Evolutionary conservation across 306 rosid species (phyloP).

Genomic region (Acacia crassicarpa): DNA sequence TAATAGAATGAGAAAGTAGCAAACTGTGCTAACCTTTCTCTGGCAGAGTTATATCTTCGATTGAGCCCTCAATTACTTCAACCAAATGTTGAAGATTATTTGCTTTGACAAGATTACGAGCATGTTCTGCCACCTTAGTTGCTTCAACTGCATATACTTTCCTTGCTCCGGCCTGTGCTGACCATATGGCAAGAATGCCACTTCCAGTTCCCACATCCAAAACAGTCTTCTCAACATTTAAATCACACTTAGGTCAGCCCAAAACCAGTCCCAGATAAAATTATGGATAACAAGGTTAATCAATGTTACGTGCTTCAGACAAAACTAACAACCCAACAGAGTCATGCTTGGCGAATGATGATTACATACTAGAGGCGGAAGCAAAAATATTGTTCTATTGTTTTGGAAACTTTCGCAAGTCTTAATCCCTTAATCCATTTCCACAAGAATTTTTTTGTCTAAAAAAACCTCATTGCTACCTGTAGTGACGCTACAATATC

Average conservation of each 20-base stretch:
- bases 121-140: conserved; percentile 94
- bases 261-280: conserved; percentile 25
- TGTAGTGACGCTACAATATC: background rate
- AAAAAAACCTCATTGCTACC: background rate
- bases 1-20: conserved; percentile 19
- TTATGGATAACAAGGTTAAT: background rate
- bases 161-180: conserved; percentile 97
- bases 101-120: conserved; percentile 72
- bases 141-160: conserved; percentile 99
- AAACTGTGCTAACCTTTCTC: conserved; percentile 73
- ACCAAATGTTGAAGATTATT: conserved; percentile 69
- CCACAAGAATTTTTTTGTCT: background rate
- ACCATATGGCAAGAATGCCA: conserved; percentile 98
- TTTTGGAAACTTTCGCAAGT: background rate
- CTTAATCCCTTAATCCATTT: background rate
- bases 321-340: background rate
- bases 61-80: conserved; percentile 88
- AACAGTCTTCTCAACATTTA: conserved; percentile 63
- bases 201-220: conserved; percentile 99
- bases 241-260: conserved; percentile 25
- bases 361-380: background rate
- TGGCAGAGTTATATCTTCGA: conserved; percentile 84
- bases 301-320: background rate
- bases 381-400: background rate
- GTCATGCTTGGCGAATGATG: background rate